Evolutionary conservation across 768 basidiomycete species (phyloP), one percentile per base, ranked within the genome.

Genomic region (Amanita pallidorosea): DNA sequence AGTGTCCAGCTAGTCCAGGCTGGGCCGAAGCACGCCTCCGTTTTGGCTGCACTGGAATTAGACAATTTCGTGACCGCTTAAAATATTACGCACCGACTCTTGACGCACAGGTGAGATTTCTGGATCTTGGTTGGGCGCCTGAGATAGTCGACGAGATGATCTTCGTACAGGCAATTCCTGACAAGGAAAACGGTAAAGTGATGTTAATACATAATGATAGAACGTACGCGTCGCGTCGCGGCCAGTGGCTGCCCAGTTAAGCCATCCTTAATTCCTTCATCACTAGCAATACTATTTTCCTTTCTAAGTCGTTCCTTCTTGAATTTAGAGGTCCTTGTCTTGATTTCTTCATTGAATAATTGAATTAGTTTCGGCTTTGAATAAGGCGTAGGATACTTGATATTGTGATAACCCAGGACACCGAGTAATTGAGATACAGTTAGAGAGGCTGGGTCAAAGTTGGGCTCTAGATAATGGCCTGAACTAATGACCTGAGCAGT

Each of bases 351-450:
- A 53, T 86, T 79, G 66, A 91, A 92, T n/a, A 81, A 65, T 53
- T 81, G 74, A 11, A 90, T 76, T 17, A 92, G 75, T 60, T 82
- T 88, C 3, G 82, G 69, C 61, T 92, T 92, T 40, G 82, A 83
- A 63, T 85, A 81, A 2, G 83, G 83, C 6, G 79, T 74, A 7
- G 87, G 84, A 65, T 81, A 88, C 40, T 71, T 74, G 61, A 90
- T 68, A 56, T 84, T 81, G 65, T 92, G 89, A 60, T 80, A 84
- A 37, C 79, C 77, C 51, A 92, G 72, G 29, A 92, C 70, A 41
- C 87, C 88, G 9, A 87, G 74, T 5, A 92, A 71, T 60, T 91
- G 87, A n/a, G 87, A 76, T 23, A 91, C 79, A 1, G 88, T 92
- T 49, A 92, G 75, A 2, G 75, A 66, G 1, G 74, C 55, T 15